Evolutionary conservation across 2,329 filamentous ascomycete genomes (phyloP).

Genomic region (Teratosphaeria gauchensis): DNA sequence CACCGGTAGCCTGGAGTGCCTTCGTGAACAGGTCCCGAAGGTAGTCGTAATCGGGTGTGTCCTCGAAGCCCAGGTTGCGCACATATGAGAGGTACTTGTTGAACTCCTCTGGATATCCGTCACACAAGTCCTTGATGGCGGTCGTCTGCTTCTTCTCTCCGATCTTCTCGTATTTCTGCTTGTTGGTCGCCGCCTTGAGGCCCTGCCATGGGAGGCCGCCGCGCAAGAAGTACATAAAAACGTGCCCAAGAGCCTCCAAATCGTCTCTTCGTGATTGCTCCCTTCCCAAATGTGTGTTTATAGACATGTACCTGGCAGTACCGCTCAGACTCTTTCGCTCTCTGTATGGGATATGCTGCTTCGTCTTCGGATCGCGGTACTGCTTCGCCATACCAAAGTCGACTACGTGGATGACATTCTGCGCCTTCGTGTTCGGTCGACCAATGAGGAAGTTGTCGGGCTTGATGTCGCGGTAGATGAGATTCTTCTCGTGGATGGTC

Average conservation of each 20-base stretch:
- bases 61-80: slow-evolving; percentile 94
- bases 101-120: slow-evolving; percentile 95
- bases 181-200: slow-evolving; percentile 57
- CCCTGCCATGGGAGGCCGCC: slow-evolving; percentile 60
- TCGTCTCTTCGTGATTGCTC: slow-evolving; percentile 96
- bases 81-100: slow-evolving; percentile 97
- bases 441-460: slow-evolving; percentile 99
- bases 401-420: slow-evolving; percentile 96
- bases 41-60: slow-evolving; percentile 97
- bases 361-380: slow-evolving; percentile 96
- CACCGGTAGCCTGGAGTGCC: slow-evolving; percentile 84
- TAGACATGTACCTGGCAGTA: slow-evolving; percentile 97
- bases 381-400: slow-evolving; percentile 99
- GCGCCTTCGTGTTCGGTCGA: slow-evolving; percentile 80
- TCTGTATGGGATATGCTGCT: slow-evolving; percentile 96
- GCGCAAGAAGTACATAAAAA: slow-evolving; percentile 61
- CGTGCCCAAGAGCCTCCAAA: slow-evolving; percentile 69
- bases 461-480: slow-evolving; percentile 99
- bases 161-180: slow-evolving; percentile 99
- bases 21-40: slow-evolving; percentile 93
- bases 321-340: slow-evolving; percentile 95
- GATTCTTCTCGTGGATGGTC: slow-evolving; percentile 95
- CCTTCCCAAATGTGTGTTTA: slow-evolving; percentile 94
- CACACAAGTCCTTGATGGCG: slow-evolving; percentile 90
- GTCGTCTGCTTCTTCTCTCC: slow-evolving; percentile 99